Evolutionary conservation across 2,329 filamentous ascomycete genomes (phyloP), one percentile per base, ranked within the genome.

Genomic region (Neofusicoccum cordaticola): DNA sequence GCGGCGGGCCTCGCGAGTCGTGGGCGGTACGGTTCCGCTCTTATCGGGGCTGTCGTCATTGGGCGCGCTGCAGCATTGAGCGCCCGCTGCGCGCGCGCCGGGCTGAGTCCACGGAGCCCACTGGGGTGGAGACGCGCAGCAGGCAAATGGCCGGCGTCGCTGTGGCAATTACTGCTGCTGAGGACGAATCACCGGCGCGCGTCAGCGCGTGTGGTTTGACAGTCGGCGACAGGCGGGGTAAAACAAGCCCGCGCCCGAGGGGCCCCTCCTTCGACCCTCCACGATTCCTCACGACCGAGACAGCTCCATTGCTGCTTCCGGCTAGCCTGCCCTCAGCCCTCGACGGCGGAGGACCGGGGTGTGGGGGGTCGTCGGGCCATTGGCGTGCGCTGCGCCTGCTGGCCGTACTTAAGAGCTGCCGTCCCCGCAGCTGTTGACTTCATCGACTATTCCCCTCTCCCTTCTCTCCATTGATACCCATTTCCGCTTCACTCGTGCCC

Each of bases 401-500:
- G 37, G 42, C 42, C 17, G 15, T 62, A 62, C 58, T 62, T 62
- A 62, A 62, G 42, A 27, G 44, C 35, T 6, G 42, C 44, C 58
- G 47, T 51, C 62, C 62, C 62, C 62, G 62, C 62, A 48, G 42
- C 27, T 15, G 19, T 42, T n/a, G 6, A 15, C 42, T 19, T 58
- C 56, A 44, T 15, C 45, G 19, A 45, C 63, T 52, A 13, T 42
- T 45, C 12, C 44, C 11, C 51, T 17, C 62, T 34, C 34, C 39
- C 51, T 41, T 31, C 51, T 50, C 31, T 64, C 52, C 19, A 51
- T 67, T 68, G 69, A 75, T 75, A 73, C 71, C 72, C 72, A 60
- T 60, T 60, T 47, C 56, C 56, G 42, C 56, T 35, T 47, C 27
- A 7, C 31, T 57, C 65, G 50, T 48, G 34, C 51, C 47, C 34